Evolutionary conservation across 2,329 filamentous ascomycete genomes (phyloP), one percentile per base, ranked within the genome.

Genomic region (Magnaporthiopsis poae): DNA sequence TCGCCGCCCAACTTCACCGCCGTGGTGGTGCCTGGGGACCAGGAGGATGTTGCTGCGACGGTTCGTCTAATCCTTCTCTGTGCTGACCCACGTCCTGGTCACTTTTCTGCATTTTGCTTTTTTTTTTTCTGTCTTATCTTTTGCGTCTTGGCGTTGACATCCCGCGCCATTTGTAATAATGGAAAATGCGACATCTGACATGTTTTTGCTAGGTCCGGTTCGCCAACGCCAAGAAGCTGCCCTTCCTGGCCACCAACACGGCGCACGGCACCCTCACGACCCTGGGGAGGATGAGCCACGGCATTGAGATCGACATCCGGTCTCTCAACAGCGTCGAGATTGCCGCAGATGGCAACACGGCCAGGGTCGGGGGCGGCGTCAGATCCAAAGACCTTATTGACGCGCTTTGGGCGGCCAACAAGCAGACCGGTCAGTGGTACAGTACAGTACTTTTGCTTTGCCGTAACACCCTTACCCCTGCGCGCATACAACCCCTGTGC

Each of bases 161-260:
- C 25, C 61, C 27, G 21, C n/a, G 21, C 15, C 8, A 46, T 46
- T 63, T 39, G 39, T 33, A 3, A 36, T 35, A 25, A 25, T 27
- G 61, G 12, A 3, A n/a, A 46, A 39, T 25, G 13, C 33, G 8
- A 36, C 21, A n/a, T n/a, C 15, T n/a, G 33, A 63, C n/a, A 12
- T 35, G 33, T 35, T 13, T 12, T 9, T 46, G 3, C 13, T n/a
- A 63, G 61, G 82, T 83, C 60, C 76, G 77, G 72, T 85, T 76
- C 67, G 83, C 84, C 60, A 82, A 81, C 69, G 70, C 75, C 56
- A 73, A 78, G 62, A 70, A 76, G 1, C 67, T 84, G 2, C 81
- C 83, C 0, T 84, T 86, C 68, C 78, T 87, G 2, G 79, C 82
- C 0, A 80, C 77, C 71, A 84, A 82, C 70, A 81, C 82, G 18